phyloP scores from a whole-genome alignment of 1,284 basidiomycete species.

The Xerocomus amazonicus region DNA sequence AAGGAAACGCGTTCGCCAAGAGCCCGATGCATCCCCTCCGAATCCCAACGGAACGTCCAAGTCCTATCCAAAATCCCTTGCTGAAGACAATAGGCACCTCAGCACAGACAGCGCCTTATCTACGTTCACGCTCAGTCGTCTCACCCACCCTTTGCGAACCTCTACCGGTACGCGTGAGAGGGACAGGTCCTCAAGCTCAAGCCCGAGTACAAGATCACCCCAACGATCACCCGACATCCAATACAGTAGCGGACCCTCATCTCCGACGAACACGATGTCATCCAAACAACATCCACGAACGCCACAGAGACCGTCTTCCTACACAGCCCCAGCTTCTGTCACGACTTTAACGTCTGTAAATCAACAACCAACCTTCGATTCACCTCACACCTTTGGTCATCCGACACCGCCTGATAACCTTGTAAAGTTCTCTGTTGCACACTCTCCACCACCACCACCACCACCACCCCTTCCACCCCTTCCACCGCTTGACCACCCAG shows the following conservation, averaged over 20 bases:
- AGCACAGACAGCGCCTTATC: slow-evolving; percentile 18
- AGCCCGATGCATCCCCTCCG: slow-evolving; percentile 14
- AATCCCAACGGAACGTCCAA: slow-evolving; percentile 10
- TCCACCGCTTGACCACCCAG: slow-evolving; percentile 52
- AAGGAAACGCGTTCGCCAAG: slow-evolving; percentile 23
- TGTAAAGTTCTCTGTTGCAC: slow-evolving; percentile 23
- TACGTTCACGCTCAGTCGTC: slow-evolving; percentile 20
- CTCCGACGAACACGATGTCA: slow-evolving; percentile 29
- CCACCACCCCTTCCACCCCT: slow-evolving; percentile 50
- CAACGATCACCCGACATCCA: slow-evolving; percentile 17
- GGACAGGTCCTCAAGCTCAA: slow-evolving; percentile 16
- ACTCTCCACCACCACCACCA: slow-evolving; percentile 39
- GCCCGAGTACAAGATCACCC: slow-evolving; percentile 12
- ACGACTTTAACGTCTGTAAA: slow-evolving; percentile 22
- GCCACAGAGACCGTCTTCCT: slow-evolving; percentile 25
- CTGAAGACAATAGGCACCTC: slow-evolving; percentile 9
- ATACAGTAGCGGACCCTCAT: slow-evolving; percentile 21
- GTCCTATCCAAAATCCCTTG: slow-evolving; percentile 15
- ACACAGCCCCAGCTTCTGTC: slow-evolving; percentile 16
- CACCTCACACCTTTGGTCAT: slow-evolving; percentile 40
- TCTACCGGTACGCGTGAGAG: slow-evolving; percentile 5
- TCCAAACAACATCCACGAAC: slow-evolving; percentile 27
- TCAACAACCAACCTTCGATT: slow-evolving; percentile 25
- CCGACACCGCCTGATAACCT: slow-evolving; percentile 32
- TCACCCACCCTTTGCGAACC: slow-evolving; percentile 14